Conservation (phyloP, 108 stramenopile species). For the Pinguiococcus pyrenoidosus region DNA sequence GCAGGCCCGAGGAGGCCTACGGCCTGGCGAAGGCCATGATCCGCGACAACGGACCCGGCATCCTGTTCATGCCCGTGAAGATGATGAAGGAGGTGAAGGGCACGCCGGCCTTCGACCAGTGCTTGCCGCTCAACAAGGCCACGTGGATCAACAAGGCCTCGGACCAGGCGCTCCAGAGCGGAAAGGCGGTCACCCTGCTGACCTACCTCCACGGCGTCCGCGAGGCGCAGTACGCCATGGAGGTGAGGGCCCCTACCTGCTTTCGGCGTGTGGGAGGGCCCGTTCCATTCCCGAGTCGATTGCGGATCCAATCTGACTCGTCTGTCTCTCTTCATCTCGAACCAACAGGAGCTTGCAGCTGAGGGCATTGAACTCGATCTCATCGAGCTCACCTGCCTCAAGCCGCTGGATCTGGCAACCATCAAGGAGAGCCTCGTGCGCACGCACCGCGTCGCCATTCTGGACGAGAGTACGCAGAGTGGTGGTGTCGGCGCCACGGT, state of each 20-base stretch:
- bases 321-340: too few species aligned
- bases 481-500: slow-evolving; percentile 94
- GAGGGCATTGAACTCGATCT: slow-evolving; percentile 90
- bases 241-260: too few species aligned
- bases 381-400: slow-evolving; percentile 86
- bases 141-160: slow-evolving; percentile 70
- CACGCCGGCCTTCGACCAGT: slow-evolving; percentile 63
- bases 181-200: slow-evolving; percentile 85
- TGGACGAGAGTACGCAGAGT: slow-evolving; percentile 86
- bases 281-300: too few species aligned
- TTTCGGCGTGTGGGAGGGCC: too few species aligned
- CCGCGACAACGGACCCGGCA: slow-evolving; percentile 92
- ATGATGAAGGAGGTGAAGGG: slow-evolving; percentile 97
- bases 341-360: too few species aligned
- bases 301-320: too few species aligned
- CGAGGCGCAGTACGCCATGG: slow-evolving; percentile 64
- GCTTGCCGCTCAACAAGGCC: slow-evolving; percentile 85
- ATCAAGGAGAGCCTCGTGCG: slow-evolving; percentile 62
- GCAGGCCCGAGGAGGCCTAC: slow-evolving; percentile 86
- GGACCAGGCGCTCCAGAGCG: slow-evolving; percentile 46
- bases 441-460: slow-evolving; percentile 66
- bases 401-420: slow-evolving; percentile 91
- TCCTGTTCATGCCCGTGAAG: slow-evolving; percentile 92
- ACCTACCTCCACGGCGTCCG: slow-evolving; percentile 95
- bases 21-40: slow-evolving; percentile 96